Evolutionary conservation across 2,329 filamentous ascomycete genomes (phyloP), one percentile per base, ranked within the genome.

Genomic region (Metarhizium robertsii): DNA sequence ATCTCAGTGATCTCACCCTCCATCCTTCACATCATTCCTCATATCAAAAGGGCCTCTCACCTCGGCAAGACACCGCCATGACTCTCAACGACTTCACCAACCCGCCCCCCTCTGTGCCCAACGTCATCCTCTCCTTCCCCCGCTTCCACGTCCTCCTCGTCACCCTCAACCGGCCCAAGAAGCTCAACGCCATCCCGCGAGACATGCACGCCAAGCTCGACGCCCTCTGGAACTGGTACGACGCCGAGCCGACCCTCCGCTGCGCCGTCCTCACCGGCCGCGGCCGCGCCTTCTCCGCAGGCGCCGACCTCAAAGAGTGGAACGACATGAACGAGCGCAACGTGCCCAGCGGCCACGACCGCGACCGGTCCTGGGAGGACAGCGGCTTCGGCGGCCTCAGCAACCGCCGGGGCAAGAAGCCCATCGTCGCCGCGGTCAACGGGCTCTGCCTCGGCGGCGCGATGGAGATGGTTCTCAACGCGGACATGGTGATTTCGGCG

Each of bases 341-440:
- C 34, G 51, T 52, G 34, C 5, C 51, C 10, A 54, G 51, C 29
- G 50, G 32, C 16, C 6, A 29, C 1, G 57, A 60, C 40, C 40
- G 52, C 36, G 54, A 59, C n/a, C 60, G 61, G 50, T 59, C 61
- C 18, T 71, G 71, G 65, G 64, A 73, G 0, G 62, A 73, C 0
- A 69, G 73, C 2, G 86, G 86, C 1, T 87, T 89, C 58, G 85
- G 82, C 29, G 86, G 80, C 0, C 70, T 91, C 36, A 83, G 80
- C 54, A 83, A 87, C 59, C 77, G 87, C 30, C 67, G 71, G 5
- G 87, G 87, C 50, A 83, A 82, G 69, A 92, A 92, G 65, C 88
- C 88, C 6, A 77, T 92, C 55, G 79, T 92, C 32, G 86, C 84
- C 1, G 88, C 88, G 1, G 85, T 92, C 20, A 89, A 91, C 64